A percentile compares a stretch with the other conserved stretches of the same genome.
Evolutionary conservation across 2,329 filamentous ascomycete species (phyloP).

Genomic region (Rhynchosporium graminicola): DNA sequence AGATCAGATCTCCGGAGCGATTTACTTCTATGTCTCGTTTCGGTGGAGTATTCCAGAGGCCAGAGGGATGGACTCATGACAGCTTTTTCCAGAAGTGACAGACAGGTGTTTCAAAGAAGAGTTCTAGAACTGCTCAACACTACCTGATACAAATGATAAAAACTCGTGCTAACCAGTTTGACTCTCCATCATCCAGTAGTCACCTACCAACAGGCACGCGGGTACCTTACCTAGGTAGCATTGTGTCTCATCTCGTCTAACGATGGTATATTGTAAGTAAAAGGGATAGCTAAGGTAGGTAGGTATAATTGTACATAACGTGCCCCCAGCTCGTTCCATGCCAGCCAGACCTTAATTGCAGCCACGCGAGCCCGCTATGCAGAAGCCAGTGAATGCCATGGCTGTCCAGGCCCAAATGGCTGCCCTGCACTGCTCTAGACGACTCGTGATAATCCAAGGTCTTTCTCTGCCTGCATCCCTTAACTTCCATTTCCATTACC

Average conservation of each 20-base stretch:
- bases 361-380: constrained; percentile 5
- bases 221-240: neutral
- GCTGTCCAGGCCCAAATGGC: neutral
- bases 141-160: neutral
- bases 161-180: neutral
- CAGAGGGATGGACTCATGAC: too few species aligned
- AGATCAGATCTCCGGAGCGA: neutral
- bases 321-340: neutral
- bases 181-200: neutral
- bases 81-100: too few species aligned
- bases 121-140: neutral
- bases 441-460: constrained; percentile 7
- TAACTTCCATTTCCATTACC: neutral
- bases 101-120: neutral
- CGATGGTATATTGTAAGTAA: neutral
- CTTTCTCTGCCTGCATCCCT: neutral
- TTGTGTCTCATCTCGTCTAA: constrained; percentile 2
- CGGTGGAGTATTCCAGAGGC: neutral
- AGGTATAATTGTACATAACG: too few species aligned
- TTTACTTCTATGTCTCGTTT: neutral
- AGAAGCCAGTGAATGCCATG: neutral
- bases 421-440: neutral
- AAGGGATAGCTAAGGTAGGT: neutral
- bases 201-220: too few species aligned
- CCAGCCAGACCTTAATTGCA: neutral